A percentile compares a stretch with the other conserved stretches of the same genome.
Conservation (phyloP, 108 stramenopile species). For the Mayamaea pseudoterrestris region DNA sequence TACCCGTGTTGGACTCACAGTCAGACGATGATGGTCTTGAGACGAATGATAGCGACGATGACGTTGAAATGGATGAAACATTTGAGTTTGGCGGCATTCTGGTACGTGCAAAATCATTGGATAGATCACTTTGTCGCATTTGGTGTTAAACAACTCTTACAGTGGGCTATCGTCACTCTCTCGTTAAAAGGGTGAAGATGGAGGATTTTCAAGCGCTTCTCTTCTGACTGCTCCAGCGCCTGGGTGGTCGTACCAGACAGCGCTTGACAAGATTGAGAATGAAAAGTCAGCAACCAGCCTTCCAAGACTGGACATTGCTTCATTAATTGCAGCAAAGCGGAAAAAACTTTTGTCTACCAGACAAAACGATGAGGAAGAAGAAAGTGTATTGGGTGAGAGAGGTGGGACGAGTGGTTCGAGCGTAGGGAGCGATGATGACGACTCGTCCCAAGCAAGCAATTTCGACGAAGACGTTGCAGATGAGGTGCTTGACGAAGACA, state of each 20-base stretch:
- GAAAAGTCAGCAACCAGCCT: constrained; percentile 11
- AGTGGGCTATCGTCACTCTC: constrained; percentile 2
- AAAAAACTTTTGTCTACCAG: constrained; percentile 8
- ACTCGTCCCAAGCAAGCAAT: constrained; percentile 14
- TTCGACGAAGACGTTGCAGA: constrained; percentile 41
- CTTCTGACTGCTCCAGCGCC: neutral
- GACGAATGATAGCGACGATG: constrained; percentile 22
- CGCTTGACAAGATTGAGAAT: constrained; percentile 45
- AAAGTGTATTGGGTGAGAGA: constrained; percentile 13
- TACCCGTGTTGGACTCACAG: constrained; percentile 50
- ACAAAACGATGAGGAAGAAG: constrained; percentile 16
- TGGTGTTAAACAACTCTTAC: neutral
- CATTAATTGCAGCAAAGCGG: constrained; percentile 70
- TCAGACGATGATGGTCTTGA: constrained; percentile 48
- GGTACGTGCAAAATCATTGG: constrained; percentile 22
- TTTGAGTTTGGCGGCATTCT: constrained; percentile 72
- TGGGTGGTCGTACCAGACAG: constrained; percentile 76
- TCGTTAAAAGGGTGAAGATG: constrained; percentile 60
- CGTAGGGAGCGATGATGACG: constrained; percentile 17
- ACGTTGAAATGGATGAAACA: constrained; percentile 42
- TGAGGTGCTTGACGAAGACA: constrained; percentile 32
- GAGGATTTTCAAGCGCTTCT: constrained; percentile 20
- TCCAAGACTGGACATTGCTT: constrained; percentile 57
- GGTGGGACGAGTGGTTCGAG: constrained; percentile 11
- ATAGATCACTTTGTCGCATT: constrained; percentile 3